Conservation (phyloP, 331 rosid genomes). For the Pyrus hybrid region DNA sequence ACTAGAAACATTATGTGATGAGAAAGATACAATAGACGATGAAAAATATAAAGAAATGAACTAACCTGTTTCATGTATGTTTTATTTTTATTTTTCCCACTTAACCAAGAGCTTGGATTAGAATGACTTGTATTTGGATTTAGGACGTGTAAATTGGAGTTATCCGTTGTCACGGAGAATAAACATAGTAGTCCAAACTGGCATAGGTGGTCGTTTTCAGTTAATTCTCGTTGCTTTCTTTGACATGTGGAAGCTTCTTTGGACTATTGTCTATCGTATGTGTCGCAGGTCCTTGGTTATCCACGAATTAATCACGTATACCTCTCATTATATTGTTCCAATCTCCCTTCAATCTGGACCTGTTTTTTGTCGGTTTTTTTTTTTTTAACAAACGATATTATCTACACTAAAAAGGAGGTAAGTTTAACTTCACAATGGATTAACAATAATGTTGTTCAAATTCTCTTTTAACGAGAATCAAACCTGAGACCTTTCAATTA, state of each 20-base stretch:
- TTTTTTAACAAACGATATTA: too few relatives aligned
- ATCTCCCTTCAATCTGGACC: background rate
- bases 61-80: too few relatives aligned
- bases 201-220: background rate
- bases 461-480: too few relatives aligned
- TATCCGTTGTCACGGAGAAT: background rate
- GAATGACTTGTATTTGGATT: background rate
- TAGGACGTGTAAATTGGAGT: background rate
- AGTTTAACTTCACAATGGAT: too few relatives aligned
- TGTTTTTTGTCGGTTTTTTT: too few relatives aligned
- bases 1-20: too few relatives aligned
- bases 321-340: background rate
- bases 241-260: background rate
- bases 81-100: background rate
- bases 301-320: background rate
- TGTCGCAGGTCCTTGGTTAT: background rate
- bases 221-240: background rate
- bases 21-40: too few relatives aligned
- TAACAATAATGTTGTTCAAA: too few relatives aligned
- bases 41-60: too few relatives aligned
- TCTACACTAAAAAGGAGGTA: too few relatives aligned
- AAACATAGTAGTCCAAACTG: background rate
- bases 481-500: accelerated
- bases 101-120: background rate
- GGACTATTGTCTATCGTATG: background rate